Base-by-base conservation (phyloP, 2,329 filamentous ascomycete genomes). In the Penicillium griseofulvum region DNA sequence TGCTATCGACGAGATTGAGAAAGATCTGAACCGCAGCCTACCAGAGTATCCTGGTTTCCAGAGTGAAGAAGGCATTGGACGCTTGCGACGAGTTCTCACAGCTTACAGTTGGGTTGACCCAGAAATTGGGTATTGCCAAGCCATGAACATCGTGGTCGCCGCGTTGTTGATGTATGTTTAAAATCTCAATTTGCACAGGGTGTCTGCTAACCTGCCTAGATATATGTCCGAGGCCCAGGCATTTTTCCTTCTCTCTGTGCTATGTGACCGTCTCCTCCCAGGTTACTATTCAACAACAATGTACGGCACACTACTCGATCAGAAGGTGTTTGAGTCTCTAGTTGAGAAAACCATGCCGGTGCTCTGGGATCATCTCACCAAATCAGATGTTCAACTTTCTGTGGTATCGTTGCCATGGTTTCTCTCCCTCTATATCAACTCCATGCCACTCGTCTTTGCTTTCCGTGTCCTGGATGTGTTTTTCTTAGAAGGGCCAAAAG, bases 261-360 rank as follows among this genome's bases (percentile, higher is more conserved):
- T 99, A 16, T 99, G 94, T 77, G 93, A 97, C 71, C 87, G 93
- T 44, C 81, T 99, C 2, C 84, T 97, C 4, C 94, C 94, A 0
- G 94, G 94, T 5, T 99, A 99, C 78, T 99, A 99, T 74, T 97
- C 93, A 5, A 95, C 89, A 17, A 99, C 95, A 62, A 99, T 99
- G 94, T 99, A 99, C 74, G 94, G 94, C 64, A 99, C 94, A 1
- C 81, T 99, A 5, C 83, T 99, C 37, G 94, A 99, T 69, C 94
- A 99, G 68, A 91, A 94, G 64, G 94, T 99, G 14, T 99, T 99
- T 67, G 94, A 99, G 76, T 95, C 90, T 2, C 81, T 99, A 4
- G 94, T 99, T n/a, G 94, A 99, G 74, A 94, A 91, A 77, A 99
- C 94, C 1, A 97, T 99, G 92, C 94, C 94, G 1, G 88, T 99